A percentile compares a stretch with the other conserved stretches of the same genome.
Evolutionary conservation across 1,284 basidiomycete species (phyloP).

Genomic region (Trametes pubescens): DNA sequence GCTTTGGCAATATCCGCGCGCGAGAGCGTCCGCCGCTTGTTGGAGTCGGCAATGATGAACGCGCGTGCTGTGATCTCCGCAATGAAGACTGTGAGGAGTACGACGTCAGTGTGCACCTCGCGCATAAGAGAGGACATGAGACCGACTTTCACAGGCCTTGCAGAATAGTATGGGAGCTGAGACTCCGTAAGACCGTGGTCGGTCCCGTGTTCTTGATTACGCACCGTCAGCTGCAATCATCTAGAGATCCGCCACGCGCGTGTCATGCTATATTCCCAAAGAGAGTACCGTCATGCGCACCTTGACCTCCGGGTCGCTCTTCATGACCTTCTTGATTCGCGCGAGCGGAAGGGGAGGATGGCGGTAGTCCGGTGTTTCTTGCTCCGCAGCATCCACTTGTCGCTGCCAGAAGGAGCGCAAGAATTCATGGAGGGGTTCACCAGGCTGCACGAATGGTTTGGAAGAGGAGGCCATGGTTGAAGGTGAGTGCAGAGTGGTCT

Average conservation of each 20-base stretch:
- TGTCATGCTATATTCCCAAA: conserved; percentile 10
- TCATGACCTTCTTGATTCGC: conserved; percentile 98
- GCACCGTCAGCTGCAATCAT: conserved; percentile 95
- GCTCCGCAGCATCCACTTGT: conserved; percentile 81
- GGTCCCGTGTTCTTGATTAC: conserved; percentile 32
- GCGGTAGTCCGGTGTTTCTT: conserved; percentile 84
- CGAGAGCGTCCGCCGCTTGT: conserved; percentile 91
- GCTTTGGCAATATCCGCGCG: conserved; percentile 92
- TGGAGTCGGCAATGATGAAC: conserved; percentile 92
- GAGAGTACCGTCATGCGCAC: conserved; percentile 52
- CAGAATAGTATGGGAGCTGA: conserved; percentile 92
- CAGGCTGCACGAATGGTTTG: conserved; percentile 70
- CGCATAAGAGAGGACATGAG: conserved; percentile 1
- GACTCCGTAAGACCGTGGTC: conserved; percentile 19
- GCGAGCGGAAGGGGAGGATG: conserved; percentile 90
- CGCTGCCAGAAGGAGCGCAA: conserved; percentile 85
- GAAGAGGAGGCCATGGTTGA: conserved; percentile 34
- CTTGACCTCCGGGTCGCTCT: conserved; percentile 96
- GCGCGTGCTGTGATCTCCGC: conserved; percentile 93
- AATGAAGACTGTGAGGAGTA: conserved; percentile 80
- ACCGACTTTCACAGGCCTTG: conserved; percentile 95
- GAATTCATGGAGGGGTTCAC: conserved; percentile 80
- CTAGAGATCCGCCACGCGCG: conserved; percentile 48
- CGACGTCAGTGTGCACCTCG: conserved; percentile 12
- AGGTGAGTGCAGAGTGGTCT: conserved; percentile 9